phyloP scores from a whole-genome alignment of 2,329 filamentous ascomycete genomes.

The Fusarium sp. region DNA sequence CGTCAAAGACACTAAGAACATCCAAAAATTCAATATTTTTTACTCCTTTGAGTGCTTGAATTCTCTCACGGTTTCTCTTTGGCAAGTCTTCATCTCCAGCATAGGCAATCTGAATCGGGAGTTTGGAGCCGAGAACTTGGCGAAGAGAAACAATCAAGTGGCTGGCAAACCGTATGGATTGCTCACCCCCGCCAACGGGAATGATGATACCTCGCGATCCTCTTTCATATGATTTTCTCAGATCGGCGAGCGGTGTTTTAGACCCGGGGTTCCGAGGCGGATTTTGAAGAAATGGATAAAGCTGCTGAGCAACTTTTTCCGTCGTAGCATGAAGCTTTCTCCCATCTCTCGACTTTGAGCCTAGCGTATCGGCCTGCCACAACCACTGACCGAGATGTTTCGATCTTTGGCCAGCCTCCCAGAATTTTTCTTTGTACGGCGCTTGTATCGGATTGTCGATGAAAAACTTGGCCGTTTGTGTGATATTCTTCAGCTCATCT shows the following conservation, averaged over 20 bases:
- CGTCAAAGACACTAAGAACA: constrained; percentile 53
- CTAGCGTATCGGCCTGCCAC: constrained; percentile 2
- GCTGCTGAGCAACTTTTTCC: constrained; percentile 26
- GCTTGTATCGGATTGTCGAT: constrained; percentile 42
- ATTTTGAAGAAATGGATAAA: constrained; percentile 48
- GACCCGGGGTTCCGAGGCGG: constrained; percentile 12
- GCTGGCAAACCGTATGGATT: constrained; percentile 51
- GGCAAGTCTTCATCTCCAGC: constrained; percentile 55
- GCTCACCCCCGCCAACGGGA: constrained; percentile 47
- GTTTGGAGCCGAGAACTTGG: constrained; percentile 43
- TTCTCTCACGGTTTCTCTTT: constrained; percentile 39
- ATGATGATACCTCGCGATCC: constrained; percentile 53
- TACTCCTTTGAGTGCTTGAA: constrained; percentile 30
- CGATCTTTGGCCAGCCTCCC: constrained; percentile 51
- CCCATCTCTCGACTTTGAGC: not conserved
- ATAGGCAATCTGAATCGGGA: constrained; percentile 57
- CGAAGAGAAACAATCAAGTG: constrained; percentile 54
- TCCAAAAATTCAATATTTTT: constrained; percentile 52
- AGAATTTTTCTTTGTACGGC: constrained; percentile 52
- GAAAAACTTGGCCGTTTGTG: constrained; percentile 25
- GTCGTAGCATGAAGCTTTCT: not conserved
- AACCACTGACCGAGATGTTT: constrained; percentile 34
- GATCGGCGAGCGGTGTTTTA: constrained; percentile 45
- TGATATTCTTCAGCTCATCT: constrained; percentile 9
- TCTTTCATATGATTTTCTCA: constrained; percentile 36